Conservation (phyloP, 257 asterid genomes). For the Penstemon barbatus region DNA sequence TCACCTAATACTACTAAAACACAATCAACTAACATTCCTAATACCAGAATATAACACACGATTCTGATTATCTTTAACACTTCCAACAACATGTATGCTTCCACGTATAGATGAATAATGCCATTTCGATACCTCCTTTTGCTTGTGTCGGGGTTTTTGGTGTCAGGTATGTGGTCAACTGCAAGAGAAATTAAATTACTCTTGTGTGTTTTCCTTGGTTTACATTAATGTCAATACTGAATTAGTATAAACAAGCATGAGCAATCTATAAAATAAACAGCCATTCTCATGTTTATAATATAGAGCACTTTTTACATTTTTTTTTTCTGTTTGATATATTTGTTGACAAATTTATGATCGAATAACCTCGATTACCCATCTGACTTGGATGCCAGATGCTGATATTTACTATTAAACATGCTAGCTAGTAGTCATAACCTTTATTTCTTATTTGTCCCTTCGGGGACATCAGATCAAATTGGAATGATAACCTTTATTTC, state of each 20-base stretch:
- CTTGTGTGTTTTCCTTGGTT: neutral
- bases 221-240: neutral
- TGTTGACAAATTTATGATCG: neutral
- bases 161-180: conserved; percentile 7
- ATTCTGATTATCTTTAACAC: too few relatives aligned
- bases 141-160: neutral
- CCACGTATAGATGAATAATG: neutral
- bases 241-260: neutral
- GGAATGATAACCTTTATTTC: neutral
- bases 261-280: neutral
- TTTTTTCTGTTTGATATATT: conserved; percentile 4
- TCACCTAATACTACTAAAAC: too few relatives aligned
- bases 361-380: conserved; percentile 4
- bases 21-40: too few relatives aligned
- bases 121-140: neutral
- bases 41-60: too few relatives aligned
- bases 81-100: too few relatives aligned
- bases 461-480: too few relatives aligned
- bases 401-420: too few relatives aligned
- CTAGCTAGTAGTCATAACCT: too few relatives aligned
- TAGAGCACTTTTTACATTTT: neutral
- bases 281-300: neutral
- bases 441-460: too few relatives aligned
- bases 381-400: conserved; percentile 12
- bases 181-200: conserved; percentile 1